These are phyloP conservation scores for Mycena vitilis DNA, from an alignment of 768 basidiomycete species.

Conservation along the genomic window DNA sequence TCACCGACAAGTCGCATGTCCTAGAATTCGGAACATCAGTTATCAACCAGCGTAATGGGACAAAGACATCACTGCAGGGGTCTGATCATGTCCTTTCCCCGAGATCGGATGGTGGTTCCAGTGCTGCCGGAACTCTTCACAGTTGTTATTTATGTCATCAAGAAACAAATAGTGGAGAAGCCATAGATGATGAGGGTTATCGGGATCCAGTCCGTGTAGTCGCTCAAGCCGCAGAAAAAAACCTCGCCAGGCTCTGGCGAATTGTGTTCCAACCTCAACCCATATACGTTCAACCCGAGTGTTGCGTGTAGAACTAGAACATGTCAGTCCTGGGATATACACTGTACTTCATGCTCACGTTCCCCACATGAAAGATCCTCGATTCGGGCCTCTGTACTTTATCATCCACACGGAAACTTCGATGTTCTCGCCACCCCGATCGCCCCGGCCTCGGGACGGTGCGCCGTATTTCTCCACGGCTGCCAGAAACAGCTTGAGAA, in stretches of 20 bases:
- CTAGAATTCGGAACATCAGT: background rate
- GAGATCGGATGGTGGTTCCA: slow-evolving; percentile 2
- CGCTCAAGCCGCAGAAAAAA: background rate
- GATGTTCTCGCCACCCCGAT: slow-evolving; percentile 1
- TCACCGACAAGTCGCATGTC: slow-evolving; percentile 21
- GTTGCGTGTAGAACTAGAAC: background rate
- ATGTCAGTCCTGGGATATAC: no score
- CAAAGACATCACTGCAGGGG: background rate
- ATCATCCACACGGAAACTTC: slow-evolving; percentile 9
- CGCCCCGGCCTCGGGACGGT: background rate
- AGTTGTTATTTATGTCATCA: background rate
- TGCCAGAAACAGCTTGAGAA: background rate
- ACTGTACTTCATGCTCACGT: background rate
- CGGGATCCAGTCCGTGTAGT: background rate
- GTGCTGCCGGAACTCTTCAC: background rate
- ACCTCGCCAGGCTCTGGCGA: background rate
- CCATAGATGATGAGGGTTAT: background rate
- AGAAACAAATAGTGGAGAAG: background rate
- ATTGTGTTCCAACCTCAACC: slow-evolving; percentile 7
- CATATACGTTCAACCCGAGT: slow-evolving; percentile 2
- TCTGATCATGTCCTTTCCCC: slow-evolving; percentile 20
- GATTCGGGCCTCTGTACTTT: background rate
- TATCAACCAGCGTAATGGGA: no score
- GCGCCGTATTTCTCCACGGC: background rate
- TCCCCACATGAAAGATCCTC: slow-evolving; percentile 1